Conservation (phyloP, 768 basidiomycete species). For the Boletus rubropictus region DNA sequence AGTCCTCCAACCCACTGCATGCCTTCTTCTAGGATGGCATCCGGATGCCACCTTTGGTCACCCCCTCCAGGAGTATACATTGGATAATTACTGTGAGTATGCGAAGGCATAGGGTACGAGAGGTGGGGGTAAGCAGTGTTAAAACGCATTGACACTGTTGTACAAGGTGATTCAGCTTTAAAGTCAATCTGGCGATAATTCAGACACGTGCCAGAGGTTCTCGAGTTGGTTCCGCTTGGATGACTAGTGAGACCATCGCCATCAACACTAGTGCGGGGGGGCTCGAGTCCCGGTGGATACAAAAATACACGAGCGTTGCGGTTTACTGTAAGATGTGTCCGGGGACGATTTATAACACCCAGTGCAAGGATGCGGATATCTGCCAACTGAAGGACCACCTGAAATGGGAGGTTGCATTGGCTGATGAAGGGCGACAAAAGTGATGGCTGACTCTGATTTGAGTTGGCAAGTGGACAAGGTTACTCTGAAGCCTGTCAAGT, state of each 20-base stretch:
- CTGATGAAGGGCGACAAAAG: constrained; percentile 2
- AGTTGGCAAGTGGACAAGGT: constrained; percentile 62
- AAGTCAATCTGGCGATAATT: not conserved
- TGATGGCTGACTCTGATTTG: constrained; percentile 50
- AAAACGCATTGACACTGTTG: constrained; percentile 1
- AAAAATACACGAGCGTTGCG: constrained; percentile 62
- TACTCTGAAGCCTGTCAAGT: constrained; percentile 55
- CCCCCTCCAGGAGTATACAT: constrained; percentile 65
- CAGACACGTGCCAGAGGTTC: constrained; percentile 1
- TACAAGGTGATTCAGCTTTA: not conserved
- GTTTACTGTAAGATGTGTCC: constrained; percentile 54
- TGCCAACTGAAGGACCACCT: constrained; percentile 65
- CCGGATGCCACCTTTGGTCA: constrained; percentile 58
- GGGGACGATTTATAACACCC: constrained; percentile 57
- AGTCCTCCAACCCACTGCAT: constrained; percentile 67
- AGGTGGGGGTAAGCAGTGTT: constrained; percentile 38
- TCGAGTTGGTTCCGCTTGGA: constrained; percentile 5
- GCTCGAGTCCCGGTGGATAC: constrained; percentile 60
- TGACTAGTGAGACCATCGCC: not conserved
- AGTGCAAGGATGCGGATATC: constrained; percentile 72
- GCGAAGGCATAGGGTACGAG: constrained; percentile 52
- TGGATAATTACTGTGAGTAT: constrained; percentile 58
- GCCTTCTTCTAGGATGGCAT: constrained; percentile 52
- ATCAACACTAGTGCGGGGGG: constrained; percentile 13
- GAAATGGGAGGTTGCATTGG: constrained; percentile 3